Evolutionary conservation across 2,329 filamentous ascomycete genomes (phyloP), one percentile per base, ranked within the genome.

Genomic region (Mollisia scopiformis): DNA sequence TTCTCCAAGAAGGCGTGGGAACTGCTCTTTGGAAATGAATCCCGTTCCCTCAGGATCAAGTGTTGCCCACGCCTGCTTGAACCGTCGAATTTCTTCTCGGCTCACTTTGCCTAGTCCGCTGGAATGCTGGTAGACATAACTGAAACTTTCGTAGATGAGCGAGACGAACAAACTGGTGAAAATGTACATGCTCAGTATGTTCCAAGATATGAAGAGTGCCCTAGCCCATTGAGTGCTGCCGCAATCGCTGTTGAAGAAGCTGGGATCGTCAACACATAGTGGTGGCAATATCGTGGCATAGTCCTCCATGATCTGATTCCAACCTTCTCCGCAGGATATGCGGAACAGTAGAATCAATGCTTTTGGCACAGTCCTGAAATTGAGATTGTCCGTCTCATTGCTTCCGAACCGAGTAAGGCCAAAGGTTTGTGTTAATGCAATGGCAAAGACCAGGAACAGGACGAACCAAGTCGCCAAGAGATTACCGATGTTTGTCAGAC

Each of bases 171-270:
- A 80, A 72, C 94, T 97, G 73, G 98, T 94, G 72, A 99, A 99
- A 71, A 99, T 96, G 78, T 99, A 99, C 95, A 99, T 99, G 90
- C 94, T 98, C 76, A 99, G 84, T 71, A 99, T 94, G 79, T 99
- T 99, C 95, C 95, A 99, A 4, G 90, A 87, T 60, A 98, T 93
- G 79, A 99, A 99, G 10, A 99, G 81, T 33, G 88, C 86, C 55
- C 93, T 84, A 7, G 95, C 93, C 93, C 95, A 99, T 39, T 87
- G 84, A 54, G 88, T 85, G 77, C 94, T 97, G 61, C 95, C 95
- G 72, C 95, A 99, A 76, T 99, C 96, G 70, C 92, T 95, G 43
- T 91, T 80, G 71, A 93, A 94, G 75, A 97, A 97, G 39, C 83
- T 83, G 1, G 79, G 72, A 35, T 83, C 83, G 21, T 88, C 82